Base-by-base conservation (phyloP, 352 stramenopile species). In the Aphanomyces cochlioides region DNA sequence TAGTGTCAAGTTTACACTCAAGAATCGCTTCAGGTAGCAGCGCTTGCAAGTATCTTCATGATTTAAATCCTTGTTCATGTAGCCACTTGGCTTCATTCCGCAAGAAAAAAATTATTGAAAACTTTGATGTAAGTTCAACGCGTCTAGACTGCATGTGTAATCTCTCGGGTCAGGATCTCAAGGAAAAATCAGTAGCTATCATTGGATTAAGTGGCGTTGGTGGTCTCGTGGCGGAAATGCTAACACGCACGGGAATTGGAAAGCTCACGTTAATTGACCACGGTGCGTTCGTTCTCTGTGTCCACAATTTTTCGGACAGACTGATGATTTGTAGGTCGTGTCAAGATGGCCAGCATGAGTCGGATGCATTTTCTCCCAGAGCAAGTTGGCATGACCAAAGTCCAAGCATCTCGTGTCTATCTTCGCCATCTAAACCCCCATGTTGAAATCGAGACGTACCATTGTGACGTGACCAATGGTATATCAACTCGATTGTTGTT, bases 291-390 rank as follows among this genome's bases (percentile, higher is more conserved):
- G 13, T 17, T 15, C 19, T 13, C 10, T 37, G 36, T 50, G 7
- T 50, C 37, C 34, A 36, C 19, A 19, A 59, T 28, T 34, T 19
- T 36, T 59, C 12, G 1, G 28, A 28, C 3, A 36, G 15, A 47
- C 21, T 2, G 5, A 5, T 41, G 6, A 45, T 45, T 15, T 21
- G 6, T 50, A 66, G 57, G 57, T 17, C 38, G 48, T 6, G 57
- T 66, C 7, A 66, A 66, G 57, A 66, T 66, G 57, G 57, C 57
- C 7, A 66, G 57, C 21, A 66, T 66, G 57, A 50, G 37, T 19
- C 57, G 57, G n/a, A 66, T 66, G 57, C 34, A 38, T 41, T 50
- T 47, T 34, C 17, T 50, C n/a, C 37, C 57, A 13, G 57, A 66
- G 17, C 57, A 66, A n/a, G 57, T 66, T 5, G 57, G 39, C 13